Conservation (phyloP, 139 green algal species). For the Chlorella sp. region DNA sequence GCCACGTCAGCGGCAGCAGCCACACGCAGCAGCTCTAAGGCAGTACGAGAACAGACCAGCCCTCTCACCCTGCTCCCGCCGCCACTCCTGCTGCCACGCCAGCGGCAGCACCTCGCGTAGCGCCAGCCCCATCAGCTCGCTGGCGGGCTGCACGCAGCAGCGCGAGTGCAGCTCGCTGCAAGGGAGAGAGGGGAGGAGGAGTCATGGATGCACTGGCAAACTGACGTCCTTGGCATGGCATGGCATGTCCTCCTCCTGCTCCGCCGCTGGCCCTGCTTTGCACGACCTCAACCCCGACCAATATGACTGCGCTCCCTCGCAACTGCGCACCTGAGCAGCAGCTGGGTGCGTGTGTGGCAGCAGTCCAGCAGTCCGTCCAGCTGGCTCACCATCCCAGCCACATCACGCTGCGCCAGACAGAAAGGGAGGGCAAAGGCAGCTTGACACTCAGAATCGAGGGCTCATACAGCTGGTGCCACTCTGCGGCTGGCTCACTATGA, state of each 20-base stretch:
- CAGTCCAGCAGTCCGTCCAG: constrained; percentile 7
- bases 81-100: constrained; percentile 16
- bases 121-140: constrained; percentile 14
- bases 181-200: neutral
- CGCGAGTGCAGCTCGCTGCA: constrained; percentile 13
- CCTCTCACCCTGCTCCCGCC: neutral
- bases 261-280: neutral
- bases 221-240: neutral
- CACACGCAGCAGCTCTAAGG: too few species aligned
- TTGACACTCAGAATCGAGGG: too few species aligned
- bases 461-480: too few species aligned
- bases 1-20: too few species aligned
- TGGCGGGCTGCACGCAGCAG: constrained; percentile 9
- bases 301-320: too few species aligned
- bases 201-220: too few species aligned
- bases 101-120: constrained; percentile 14
- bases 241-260: neutral
- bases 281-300: too few species aligned
- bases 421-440: neutral
- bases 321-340: constrained; percentile 1
- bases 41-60: too few species aligned
- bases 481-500: too few species aligned
- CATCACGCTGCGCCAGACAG: neutral
- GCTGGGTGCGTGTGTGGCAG: constrained; percentile 1
- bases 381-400: neutral